A percentile compares a stretch with the other conserved stretches of the same genome.
Evolutionary conservation across 2,329 filamentous ascomycete species (phyloP).

Genomic region (Gnomoniopsis sp.): DNA sequence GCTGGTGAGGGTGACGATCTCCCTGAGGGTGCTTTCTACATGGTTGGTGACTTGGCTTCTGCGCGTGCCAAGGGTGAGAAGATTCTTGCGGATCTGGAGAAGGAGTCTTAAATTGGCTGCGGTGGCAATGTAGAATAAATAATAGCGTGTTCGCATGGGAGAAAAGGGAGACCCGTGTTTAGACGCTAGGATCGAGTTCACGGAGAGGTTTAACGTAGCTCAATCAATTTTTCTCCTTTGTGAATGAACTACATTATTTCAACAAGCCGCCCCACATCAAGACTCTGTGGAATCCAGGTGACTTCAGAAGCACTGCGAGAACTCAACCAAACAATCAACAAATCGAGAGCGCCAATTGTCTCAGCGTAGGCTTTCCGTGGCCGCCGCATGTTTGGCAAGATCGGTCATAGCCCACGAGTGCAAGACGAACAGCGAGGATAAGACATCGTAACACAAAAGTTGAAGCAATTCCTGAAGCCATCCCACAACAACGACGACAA

Average conservation of each 20-base stretch:
- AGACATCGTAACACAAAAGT: no score
- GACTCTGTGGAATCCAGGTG: no score
- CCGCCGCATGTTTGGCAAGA: no score
- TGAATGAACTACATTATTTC: conserved; percentile 51
- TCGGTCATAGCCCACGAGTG: no score
- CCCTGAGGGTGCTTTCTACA: conserved; percentile 93
- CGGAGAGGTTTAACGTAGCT: conserved; percentile 47
- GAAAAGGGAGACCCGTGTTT: conserved; percentile 49
- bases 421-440: no score
- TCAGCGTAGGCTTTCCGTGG: no score
- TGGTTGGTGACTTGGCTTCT: conserved; percentile 94
- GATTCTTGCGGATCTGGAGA: conserved; percentile 94
- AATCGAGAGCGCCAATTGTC: no score
- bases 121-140: conserved; percentile 28
- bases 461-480: no score
- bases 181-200: conserved; percentile 52
- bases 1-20: conserved; percentile 92
- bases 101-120: conserved; percentile 37
- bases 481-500: no score
- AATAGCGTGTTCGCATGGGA: conserved; percentile 25
- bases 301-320: no score
- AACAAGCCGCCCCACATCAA: no score
- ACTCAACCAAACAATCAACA: no score
- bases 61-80: conserved; percentile 98
- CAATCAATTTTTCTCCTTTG: conserved; percentile 53